These are phyloP conservation scores for Musa schizocarpa DNA, from an alignment of 176 grass and related monocot genomes.

Conservation along the genomic window DNA sequence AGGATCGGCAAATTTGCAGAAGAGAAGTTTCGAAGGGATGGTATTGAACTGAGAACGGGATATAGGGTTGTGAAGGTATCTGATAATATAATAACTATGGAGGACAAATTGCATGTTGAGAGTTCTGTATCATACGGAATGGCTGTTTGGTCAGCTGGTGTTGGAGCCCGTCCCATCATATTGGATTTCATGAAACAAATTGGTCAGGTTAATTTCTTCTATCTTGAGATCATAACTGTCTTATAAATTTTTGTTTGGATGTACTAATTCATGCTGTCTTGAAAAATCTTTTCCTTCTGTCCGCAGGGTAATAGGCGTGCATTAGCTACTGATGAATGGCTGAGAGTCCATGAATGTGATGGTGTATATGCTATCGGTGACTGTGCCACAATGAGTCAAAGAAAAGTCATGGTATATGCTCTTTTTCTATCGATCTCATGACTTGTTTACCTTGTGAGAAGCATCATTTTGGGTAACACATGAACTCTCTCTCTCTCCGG, in stretches of 20 bases:
- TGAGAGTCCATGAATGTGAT: slow-evolving; percentile 73
- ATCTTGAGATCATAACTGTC: neutral
- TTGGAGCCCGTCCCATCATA: slow-evolving; percentile 79
- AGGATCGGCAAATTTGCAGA: slow-evolving; percentile 91
- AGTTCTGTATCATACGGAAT: slow-evolving; percentile 78
- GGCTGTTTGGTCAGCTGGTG: slow-evolving; percentile 94
- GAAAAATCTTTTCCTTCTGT: slow-evolving; percentile 5
- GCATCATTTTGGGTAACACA: neutral
- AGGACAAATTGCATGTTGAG: slow-evolving; percentile 47
- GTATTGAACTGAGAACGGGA: slow-evolving; percentile 94
- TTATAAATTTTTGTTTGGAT: neutral
- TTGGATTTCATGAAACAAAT: slow-evolving; percentile 97
- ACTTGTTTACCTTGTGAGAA: neutral
- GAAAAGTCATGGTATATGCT: slow-evolving; percentile 84
- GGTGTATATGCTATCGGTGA: slow-evolving; percentile 87
- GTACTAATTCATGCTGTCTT: too few species aligned
- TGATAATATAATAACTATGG: slow-evolving; percentile 68
- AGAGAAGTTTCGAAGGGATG: slow-evolving; percentile 80
- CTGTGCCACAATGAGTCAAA: slow-evolving; percentile 80
- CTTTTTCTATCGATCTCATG: neutral
- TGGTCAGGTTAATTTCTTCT: slow-evolving; percentile 53
- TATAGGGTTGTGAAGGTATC: slow-evolving; percentile 82
- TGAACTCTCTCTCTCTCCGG: too few species aligned
- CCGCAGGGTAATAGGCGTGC: slow-evolving; percentile 51
- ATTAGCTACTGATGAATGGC: slow-evolving; percentile 89